Base-by-base conservation (phyloP, 345 rosid genomes). In the Brassica rapa region DNA sequence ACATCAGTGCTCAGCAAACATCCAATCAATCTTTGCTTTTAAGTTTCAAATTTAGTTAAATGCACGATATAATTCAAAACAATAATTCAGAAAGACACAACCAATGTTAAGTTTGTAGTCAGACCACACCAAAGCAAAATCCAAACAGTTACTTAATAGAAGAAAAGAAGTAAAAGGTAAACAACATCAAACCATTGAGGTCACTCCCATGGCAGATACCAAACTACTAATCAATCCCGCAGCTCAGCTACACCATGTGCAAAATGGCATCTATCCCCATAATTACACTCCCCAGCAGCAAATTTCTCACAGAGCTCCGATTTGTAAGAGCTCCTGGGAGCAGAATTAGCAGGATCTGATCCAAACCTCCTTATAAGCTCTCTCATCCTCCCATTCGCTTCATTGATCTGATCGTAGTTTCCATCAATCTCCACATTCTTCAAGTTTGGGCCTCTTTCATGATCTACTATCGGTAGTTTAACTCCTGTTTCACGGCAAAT, bases 341-440 rank as follows among this genome's bases (percentile, higher is more conserved):
- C 46, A 10, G 46, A 12, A 39, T 39, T 11, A 39, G 46, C 12
- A 39, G 46, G 14, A 9, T 9, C 46, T 39, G 46, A 39, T 39
- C 46, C 46, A 39, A 8, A 39, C 46, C 46, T 9, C 46, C 46
- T 39, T 29, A 94, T 89, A 35, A 94, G 86, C 74, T 89, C 93
- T 73, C 86, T 85, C 27, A 89, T 93, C 97, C 91, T 89, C 14
- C 85, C 86, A 70, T 90, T 88, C 3, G 98, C 98, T 71, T 89
- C 89, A 68, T 84, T 84, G 55, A 91, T 92, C 89, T 92, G 97
- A 90, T 39, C 46, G 10, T 39, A 86, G 15, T 94, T 85, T 19
- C 98, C 98, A 77, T 90, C 98, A 0, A 92, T 86, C 82, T 92
- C 97, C 0, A 94, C 87, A 77, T 91, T 88, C 84, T 84, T 87